Evolutionary conservation across 768 basidiomycete genomes (phyloP), one percentile per base, ranked within the genome.

Genomic region (Rickenella mellea): DNA sequence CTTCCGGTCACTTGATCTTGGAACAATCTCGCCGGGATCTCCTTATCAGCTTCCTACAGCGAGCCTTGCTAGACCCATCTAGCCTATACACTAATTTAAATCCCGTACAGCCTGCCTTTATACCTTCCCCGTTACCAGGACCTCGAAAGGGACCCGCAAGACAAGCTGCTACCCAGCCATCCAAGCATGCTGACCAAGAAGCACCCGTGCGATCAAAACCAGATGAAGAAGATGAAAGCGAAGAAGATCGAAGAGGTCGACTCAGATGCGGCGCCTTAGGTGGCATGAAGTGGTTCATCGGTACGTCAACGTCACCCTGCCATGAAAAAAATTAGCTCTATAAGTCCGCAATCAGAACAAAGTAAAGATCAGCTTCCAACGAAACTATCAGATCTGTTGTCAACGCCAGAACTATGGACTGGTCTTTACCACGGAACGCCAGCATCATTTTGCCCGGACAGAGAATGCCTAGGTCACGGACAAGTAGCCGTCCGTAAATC

Each of bases 401-500:
- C 55, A 10, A 80, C 72, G 48, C 67, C 73, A 26, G 66, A 57
- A 2, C 62, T 80, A 21, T 92, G 78, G 83, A 76, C 74, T 11
- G 66, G 68, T 2, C 61, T 81, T 6, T 69, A 71, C 47, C 67
- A 70, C 24, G 64, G 55, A 1, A 62, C 63, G 46, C 51, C 45
- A 7, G 67, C 65, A 25, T 68, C 70, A 0, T 75, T 70, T 54
- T 57, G 60, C 15, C 26, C 20, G 11, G 61, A 61, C 2, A 46
- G 68, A 4, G 66, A 69, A 38, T 61, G 63, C 37, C 76, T 83
- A 47, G 87, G 86, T 1, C 66, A 62, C 26, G 67, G 58, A 2
- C 86, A 91, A 50, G 84, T 88, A 2, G 69, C 67, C 29, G 81
- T 90, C 24, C 73, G 91, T 14, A 73, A 78, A 54, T 70, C 80